Conservation (phyloP, 2,329 filamentous ascomycete species). For the Aspergillus luchuensis region DNA sequence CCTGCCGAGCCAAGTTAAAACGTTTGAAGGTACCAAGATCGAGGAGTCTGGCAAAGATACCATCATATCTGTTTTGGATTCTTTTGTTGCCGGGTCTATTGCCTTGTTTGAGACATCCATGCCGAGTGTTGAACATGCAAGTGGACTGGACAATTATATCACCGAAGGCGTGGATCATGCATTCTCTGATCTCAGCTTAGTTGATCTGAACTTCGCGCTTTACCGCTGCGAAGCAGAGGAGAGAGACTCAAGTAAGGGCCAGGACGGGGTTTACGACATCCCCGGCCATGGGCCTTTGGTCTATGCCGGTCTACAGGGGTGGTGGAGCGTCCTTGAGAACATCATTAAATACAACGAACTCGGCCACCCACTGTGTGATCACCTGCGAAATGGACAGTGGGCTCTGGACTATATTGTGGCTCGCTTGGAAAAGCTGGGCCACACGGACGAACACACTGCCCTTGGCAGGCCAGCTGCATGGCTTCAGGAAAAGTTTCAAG, state of each 20-base stretch:
- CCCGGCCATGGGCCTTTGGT: constrained; percentile 82
- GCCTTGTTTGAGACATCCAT: constrained; percentile 97
- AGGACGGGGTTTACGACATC: constrained; percentile 86
- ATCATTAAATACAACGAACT: constrained; percentile 88
- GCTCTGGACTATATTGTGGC: constrained; percentile 83
- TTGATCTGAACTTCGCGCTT: constrained; percentile 87
- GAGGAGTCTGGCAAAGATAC: constrained; percentile 74
- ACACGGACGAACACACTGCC: constrained; percentile 62
- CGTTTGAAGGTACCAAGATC: constrained; percentile 72
- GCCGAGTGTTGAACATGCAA: constrained; percentile 78
- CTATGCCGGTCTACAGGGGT: constrained; percentile 96
- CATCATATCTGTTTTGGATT: constrained; percentile 74
- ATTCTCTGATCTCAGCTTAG: constrained; percentile 71
- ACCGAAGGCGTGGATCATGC: constrained; percentile 78
- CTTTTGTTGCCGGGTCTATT: constrained; percentile 91
- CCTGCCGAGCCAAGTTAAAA: constrained; percentile 77
- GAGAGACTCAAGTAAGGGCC: constrained; percentile 73
- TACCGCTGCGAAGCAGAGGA: constrained; percentile 93
- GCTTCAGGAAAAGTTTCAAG: constrained; percentile 82
- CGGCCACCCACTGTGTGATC: constrained; percentile 89
- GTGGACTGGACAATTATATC: constrained; percentile 81
- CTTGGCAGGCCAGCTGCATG: constrained; percentile 71
- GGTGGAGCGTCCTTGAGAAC: constrained; percentile 88
- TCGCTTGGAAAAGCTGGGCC: constrained; percentile 72
- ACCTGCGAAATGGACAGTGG: constrained; percentile 90